A percentile compares a stretch with the other conserved stretches of the same genome.
phyloP scores from a whole-genome alignment of 2,329 filamentous ascomycete species.

The Ceratocystis lukuohia region DNA sequence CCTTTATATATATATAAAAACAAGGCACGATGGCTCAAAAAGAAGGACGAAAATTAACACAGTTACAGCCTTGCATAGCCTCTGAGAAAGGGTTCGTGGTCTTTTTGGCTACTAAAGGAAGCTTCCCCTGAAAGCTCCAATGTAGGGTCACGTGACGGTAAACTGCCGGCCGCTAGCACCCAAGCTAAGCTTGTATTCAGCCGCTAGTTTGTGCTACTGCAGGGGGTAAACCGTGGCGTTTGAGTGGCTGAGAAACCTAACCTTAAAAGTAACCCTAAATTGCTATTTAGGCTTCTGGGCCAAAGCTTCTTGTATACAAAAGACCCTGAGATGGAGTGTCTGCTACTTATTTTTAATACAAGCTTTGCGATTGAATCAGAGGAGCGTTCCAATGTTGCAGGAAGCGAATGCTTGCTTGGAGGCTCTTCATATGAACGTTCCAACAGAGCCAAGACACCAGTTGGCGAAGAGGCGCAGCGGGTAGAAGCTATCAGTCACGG shows the following conservation, averaged over 20 bases:
- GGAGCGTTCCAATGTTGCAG: no score
- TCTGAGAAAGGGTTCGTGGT: not conserved
- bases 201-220: not conserved
- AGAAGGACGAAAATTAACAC: not conserved
- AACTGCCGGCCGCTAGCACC: no score
- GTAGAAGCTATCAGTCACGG: slow-evolving; percentile 43
- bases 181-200: not conserved
- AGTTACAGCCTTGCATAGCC: not conserved
- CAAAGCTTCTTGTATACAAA: not conserved
- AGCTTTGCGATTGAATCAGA: no score
- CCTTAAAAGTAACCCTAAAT: not conserved
- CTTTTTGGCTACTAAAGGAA: not conserved
- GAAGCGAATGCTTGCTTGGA: no score
- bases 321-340: not conserved
- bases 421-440: no score
- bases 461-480: slow-evolving; percentile 43
- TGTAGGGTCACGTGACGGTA: not conserved
- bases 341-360: no score
- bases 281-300: not conserved
- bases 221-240: not conserved
- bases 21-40: not conserved
- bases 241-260: not conserved
- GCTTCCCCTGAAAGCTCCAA: not conserved
- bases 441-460: slow-evolving; percentile 23
- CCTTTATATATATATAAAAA: not conserved